These are phyloP conservation scores for Senecio squalidus DNA, from an alignment of 140 eudicot species.

Conservation along the genomic window DNA sequence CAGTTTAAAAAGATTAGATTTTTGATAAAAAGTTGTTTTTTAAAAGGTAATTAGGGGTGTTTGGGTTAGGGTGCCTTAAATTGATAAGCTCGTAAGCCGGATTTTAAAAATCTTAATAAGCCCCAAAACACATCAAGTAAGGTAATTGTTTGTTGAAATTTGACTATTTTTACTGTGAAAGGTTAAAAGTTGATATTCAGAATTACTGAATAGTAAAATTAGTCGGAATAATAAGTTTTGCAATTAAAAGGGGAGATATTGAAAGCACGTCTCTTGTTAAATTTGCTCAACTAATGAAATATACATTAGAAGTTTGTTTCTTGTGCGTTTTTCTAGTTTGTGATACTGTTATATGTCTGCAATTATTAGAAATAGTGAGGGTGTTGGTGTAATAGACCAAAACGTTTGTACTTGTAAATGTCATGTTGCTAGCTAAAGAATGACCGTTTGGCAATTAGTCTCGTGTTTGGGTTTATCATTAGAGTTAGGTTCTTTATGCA, in stretches of 20 bases:
- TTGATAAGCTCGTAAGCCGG: too few species aligned
- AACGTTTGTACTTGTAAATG: background rate
- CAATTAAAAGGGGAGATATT: background rate
- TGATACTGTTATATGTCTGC: background rate
- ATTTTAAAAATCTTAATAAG: too few species aligned
- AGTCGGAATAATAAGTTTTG: too few species aligned
- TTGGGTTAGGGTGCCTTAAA: too few species aligned
- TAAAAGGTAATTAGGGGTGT: too few species aligned
- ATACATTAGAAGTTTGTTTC: background rate
- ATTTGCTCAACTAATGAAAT: background rate
- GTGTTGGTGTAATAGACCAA: background rate
- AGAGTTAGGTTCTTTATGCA: too few species aligned
- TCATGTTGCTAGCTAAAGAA: background rate
- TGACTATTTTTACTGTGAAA: background rate
- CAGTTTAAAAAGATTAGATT: too few species aligned
- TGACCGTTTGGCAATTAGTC: background rate
- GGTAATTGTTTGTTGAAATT: too few species aligned
- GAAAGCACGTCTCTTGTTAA: background rate
- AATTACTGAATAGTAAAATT: background rate
- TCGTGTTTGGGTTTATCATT: too few species aligned
- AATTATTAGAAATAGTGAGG: background rate
- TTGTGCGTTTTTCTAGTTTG: background rate
- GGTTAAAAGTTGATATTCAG: background rate
- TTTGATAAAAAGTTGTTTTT: too few species aligned
- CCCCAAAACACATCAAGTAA: too few species aligned